Evolutionary conservation across 1,139 yeast genomes (phyloP), one percentile per base, ranked within the genome.

Genomic region (Protomyces arabidopsidicola): DNA sequence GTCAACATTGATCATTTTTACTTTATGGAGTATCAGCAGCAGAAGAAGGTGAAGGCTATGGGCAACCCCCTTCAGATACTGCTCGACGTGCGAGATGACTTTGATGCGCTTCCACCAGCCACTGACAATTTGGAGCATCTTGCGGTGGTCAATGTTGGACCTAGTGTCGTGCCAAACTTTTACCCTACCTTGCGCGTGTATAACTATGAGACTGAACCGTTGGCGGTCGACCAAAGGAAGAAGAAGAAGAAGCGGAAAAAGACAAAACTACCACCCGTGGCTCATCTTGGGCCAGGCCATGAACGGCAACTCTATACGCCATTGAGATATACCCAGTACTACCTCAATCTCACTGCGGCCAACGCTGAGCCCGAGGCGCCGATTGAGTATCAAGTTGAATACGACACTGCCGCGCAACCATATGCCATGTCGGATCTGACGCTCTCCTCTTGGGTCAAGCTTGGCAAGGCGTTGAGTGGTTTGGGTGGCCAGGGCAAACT

Each of bases 1-100:
- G 89, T 89, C 96, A 89, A 89, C 73, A 77, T 88, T 66, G 96
- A 89, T 72, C 96, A 89, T 75, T 88, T 88, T 71, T 79, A 87
- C 56, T 89, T 95, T 0, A 78, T 86, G 68, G 95, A 88, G 75
- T 81, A 90, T 0, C 27, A 42, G 22, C 48, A 20, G 14, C 20
- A 42, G 24, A 81, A 81, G 51, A 81, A 83, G 67, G 88, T 68
- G 1, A 34, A 14, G n/a, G 45, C 52, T n/a, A 6, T 27, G 53
- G 34, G 45, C 18, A 60, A 20, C 63, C 38, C 66, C 51, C 59
- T 58, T 18, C 56, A 71, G 39, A 69, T 73, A 60, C 24, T 66
- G 63, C 68, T 69, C 39, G 71, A 70, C 45, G 70, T 69, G 22
- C 54, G 63, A 20, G 66, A 55, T 35, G 24, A 53, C 18, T 48